Percentiles rank a stretch among this genome's conserved stretches.
phyloP scores from a whole-genome alignment of 768 basidiomycete genomes.

The Boletus fagicola region DNA sequence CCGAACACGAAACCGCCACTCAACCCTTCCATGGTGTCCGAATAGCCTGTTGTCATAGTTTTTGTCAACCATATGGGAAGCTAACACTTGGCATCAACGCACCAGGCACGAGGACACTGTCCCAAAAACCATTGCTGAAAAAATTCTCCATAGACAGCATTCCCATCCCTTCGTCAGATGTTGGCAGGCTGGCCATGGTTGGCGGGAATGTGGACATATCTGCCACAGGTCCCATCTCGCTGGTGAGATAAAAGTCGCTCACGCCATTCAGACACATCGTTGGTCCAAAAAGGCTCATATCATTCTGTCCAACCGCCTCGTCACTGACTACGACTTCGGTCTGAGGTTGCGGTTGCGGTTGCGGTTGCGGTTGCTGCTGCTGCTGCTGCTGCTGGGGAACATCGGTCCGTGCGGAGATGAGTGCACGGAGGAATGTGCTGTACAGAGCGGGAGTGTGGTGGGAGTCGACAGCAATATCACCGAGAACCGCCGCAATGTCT shows the following conservation, averaged over 20 bases:
- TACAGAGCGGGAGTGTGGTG: slow-evolving; percentile 91
- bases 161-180: slow-evolving; percentile 40
- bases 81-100: slow-evolving; percentile 26
- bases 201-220: slow-evolving; percentile 86
- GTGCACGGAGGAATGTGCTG: slow-evolving; percentile 74
- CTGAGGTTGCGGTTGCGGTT: slow-evolving; percentile 18
- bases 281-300: slow-evolving; percentile 30
- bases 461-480: slow-evolving; percentile 71
- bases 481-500: slow-evolving; percentile 80
- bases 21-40: slow-evolving; percentile 76
- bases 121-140: slow-evolving; percentile 80
- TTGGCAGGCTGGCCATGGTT: slow-evolving; percentile 65
- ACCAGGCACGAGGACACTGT: slow-evolving; percentile 85
- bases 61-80: slow-evolving; percentile 3
- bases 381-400: slow-evolving; percentile 27
- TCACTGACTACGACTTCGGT: slow-evolving; percentile 21
- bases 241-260: slow-evolving; percentile 66
- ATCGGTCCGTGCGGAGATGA: slow-evolving; percentile 55
- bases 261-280: slow-evolving; percentile 20
- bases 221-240: slow-evolving; percentile 82
- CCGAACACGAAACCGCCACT: slow-evolving; percentile 87
- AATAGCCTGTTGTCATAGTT: slow-evolving; percentile 53
- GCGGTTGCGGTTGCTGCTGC: slow-evolving; percentile 21
- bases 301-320: slow-evolving; percentile 23
- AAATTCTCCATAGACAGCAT: slow-evolving; percentile 81